phyloP scores from a whole-genome alignment of 116 monocot species.

The Iris pallida region DNA sequence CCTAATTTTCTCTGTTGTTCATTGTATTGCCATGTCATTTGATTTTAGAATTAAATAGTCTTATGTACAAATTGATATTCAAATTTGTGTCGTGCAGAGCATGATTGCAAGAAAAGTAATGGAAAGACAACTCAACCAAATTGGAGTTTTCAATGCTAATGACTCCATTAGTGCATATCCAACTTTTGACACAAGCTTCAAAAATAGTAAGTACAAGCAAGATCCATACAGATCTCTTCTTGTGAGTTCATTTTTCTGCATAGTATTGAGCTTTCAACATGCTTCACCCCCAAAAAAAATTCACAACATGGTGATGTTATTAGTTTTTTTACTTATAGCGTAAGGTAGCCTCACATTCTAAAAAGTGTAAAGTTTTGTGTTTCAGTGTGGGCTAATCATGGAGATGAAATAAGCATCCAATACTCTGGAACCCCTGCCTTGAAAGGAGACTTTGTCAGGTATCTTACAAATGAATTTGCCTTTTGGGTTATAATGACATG shows the following conservation, averaged over 20 bases:
- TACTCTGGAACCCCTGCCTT: conserved; percentile 97
- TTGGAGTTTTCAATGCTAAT: conserved; percentile 45
- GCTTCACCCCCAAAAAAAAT: too few relatives aligned
- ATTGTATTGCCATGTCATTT: too few relatives aligned
- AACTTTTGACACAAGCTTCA: conserved; percentile 66
- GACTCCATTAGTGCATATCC: conserved; percentile 42
- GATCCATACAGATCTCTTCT: too few relatives aligned
- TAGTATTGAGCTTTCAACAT: too few relatives aligned
- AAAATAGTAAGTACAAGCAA: conserved; percentile 50
- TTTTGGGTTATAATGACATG: background rate
- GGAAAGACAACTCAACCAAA: conserved; percentile 59
- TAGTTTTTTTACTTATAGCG: background rate
- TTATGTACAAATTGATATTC: too few relatives aligned
- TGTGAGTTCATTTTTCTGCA: too few relatives aligned
- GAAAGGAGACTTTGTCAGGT: conserved; percentile 99
- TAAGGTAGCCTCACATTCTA: background rate
- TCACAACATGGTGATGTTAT: background rate
- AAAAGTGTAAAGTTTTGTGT: conserved; percentile 11
- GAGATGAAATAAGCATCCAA: conserved; percentile 98
- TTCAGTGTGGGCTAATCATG: conserved; percentile 99
- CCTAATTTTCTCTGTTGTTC: too few relatives aligned
- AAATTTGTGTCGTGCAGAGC: conserved; percentile 40
- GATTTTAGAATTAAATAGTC: too few relatives aligned
- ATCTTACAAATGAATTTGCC: conserved; percentile 2
- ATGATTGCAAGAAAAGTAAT: conserved; percentile 85